A percentile compares a stretch with the other conserved stretches of the same genome.
Evolutionary conservation across 768 basidiomycete genomes (phyloP).

Genomic region (Exsudoporus frostii): DNA sequence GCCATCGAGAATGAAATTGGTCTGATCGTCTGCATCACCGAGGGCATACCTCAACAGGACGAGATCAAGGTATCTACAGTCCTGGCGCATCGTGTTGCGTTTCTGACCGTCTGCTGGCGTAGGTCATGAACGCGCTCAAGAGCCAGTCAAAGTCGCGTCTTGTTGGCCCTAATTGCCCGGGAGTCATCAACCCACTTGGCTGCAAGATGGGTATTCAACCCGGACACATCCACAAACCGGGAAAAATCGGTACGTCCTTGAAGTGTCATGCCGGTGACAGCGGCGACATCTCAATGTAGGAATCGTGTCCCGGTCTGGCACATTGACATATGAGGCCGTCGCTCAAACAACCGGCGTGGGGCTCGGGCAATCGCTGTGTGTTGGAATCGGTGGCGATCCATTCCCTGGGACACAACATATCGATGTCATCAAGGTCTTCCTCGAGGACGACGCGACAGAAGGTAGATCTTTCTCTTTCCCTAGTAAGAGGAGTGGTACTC

Average conservation of each 20-base stretch:
- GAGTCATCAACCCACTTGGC: conserved; percentile 93
- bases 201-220: conserved; percentile 99
- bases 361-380: conserved; percentile 92
- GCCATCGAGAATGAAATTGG: conserved; percentile 98
- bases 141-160: conserved; percentile 92
- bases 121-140: conserved; percentile 94
- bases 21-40: conserved; percentile 96
- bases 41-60: conserved; percentile 97
- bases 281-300: conserved; percentile 40
- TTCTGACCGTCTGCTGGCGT: background rate
- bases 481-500: background rate
- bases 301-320: conserved; percentile 93
- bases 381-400: conserved; percentile 97
- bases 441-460: conserved; percentile 91
- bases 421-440: conserved; percentile 94
- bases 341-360: conserved; percentile 95
- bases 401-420: conserved; percentile 96
- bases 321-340: conserved; percentile 97
- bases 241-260: conserved; percentile 75
- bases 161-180: conserved; percentile 98
- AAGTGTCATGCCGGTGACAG: background rate
- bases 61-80: conserved; percentile 73
- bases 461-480: conserved; percentile 42
- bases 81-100: background rate
- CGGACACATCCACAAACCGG: conserved; percentile 95